phyloP scores from a whole-genome alignment of 257 asterid genomes.

The Nicotiana undulata region DNA sequence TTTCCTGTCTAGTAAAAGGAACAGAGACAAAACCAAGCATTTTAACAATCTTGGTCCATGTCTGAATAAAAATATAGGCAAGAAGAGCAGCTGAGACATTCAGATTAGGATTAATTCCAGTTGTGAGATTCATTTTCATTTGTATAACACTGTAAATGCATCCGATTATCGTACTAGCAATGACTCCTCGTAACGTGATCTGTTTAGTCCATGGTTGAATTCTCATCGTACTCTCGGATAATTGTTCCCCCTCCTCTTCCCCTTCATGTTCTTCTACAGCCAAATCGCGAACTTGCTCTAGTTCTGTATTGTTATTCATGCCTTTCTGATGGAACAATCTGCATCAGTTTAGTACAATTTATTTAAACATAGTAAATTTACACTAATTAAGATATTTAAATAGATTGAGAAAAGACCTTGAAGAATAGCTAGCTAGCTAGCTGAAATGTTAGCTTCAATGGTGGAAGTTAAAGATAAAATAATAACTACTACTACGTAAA shows the following conservation, averaged over 20 bases:
- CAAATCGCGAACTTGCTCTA: slow-evolving; percentile 8
- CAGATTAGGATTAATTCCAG: slow-evolving; percentile 76
- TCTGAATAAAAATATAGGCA: slow-evolving; percentile 43
- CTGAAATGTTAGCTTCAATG: slow-evolving; percentile 8
- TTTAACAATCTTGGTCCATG: slow-evolving; percentile 48
- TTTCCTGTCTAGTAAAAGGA: slow-evolving; percentile 85
- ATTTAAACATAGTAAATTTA: background rate
- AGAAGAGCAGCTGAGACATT: slow-evolving; percentile 83
- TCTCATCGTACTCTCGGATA: slow-evolving; percentile 17
- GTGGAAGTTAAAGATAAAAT: background rate
- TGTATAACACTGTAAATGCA: slow-evolving; percentile 57
- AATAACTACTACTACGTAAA: background rate
- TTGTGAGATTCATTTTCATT: slow-evolving; percentile 72
- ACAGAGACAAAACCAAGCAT: slow-evolving; percentile 40
- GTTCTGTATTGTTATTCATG: slow-evolving; percentile 18
- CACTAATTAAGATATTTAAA: background rate
- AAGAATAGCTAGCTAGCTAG: slow-evolving; percentile 1
- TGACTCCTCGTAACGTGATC: slow-evolving; percentile 52
- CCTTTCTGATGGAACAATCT: slow-evolving; percentile 5
- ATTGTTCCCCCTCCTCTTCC: slow-evolving; percentile 8
- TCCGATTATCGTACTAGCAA: slow-evolving; percentile 57
- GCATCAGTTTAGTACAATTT: background rate
- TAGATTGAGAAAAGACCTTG: background rate
- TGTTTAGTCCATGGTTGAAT: slow-evolving; percentile 58
- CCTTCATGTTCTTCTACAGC: background rate